Evolutionary conservation across 139 green algal genomes (phyloP), one percentile per base, ranked within the genome.

Genomic region (Spirogloea muscicola): DNA sequence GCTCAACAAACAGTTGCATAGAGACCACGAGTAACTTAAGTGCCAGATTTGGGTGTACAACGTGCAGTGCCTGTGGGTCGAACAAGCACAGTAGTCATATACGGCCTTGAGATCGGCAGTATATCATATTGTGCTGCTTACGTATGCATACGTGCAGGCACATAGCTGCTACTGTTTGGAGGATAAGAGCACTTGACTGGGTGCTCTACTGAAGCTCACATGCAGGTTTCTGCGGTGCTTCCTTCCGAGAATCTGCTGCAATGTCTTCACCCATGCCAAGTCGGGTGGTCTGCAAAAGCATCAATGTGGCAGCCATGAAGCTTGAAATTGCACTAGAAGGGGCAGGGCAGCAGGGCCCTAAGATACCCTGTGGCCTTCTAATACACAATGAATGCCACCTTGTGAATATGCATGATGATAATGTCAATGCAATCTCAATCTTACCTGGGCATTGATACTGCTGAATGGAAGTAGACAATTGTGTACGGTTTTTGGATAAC

Each of bases 391-490:
- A 18, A 41, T 65, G 13, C 27, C 16, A 13, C 27, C 13, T 21
- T 41, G 57, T 36, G 13, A 21, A 18, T 41, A 65, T 52, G 29
- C 16, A 25, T 4, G 18, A 27, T 44, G 62, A 39, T 9, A 71
- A 71, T 13, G 42, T 40, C 13, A 74, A 62, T 5, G 39, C 13
- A 25, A 66, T 44, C 49, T 33, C 29, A 3, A 27, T 69, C 68
- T 72, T 31, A 76, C 71, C 34, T 16, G 29, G 41, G 43, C 21
- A 77, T 21, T 27, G 58, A 18, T 6, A 39, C 68, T 16, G 43
- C 65, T 9, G 71, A 79, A 33, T 81, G 73, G 73, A 78, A 80
- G 37, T 81, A 81, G 18, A 81, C 39, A 72, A 81, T 58, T 33
- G 38, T 43, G 49, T 72, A 81, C 13, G 65, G 66, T 2, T 33